A percentile compares a stretch with the other conserved stretches of the same genome.
These are phyloP conservation scores for Euphorbia pulcherrima DNA, from an alignment of 345 rosid genomes.

Conservation along the genomic window DNA sequence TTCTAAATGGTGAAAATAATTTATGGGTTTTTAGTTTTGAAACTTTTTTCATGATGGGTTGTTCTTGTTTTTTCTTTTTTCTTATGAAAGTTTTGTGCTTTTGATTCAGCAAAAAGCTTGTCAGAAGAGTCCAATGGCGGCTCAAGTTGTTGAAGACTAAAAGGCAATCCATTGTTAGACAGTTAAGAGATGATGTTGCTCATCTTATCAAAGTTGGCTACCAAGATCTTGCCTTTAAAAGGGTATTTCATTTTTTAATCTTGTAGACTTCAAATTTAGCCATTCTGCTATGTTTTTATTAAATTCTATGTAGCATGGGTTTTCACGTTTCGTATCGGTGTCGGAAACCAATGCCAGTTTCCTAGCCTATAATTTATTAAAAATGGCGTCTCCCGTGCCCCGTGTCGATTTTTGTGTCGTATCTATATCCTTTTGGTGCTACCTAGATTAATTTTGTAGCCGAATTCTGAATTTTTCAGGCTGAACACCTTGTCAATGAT, in stretches of 20 bases:
- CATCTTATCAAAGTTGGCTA: conserved; percentile 56
- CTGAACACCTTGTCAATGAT: conserved; percentile 54
- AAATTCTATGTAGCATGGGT: too few species aligned
- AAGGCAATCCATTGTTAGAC: conserved; percentile 53
- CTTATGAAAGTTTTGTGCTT: not conserved
- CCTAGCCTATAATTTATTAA: too few species aligned
- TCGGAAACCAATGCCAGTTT: too few species aligned
- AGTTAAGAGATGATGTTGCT: conserved; percentile 58
- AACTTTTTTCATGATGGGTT: not conserved
- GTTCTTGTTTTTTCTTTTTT: not conserved
- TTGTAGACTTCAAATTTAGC: too few species aligned
- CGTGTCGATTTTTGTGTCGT: too few species aligned
- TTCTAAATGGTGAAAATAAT: conserved; percentile 54
- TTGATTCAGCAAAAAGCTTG: conserved; percentile 52
- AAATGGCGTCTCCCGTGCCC: too few species aligned
- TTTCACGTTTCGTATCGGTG: too few species aligned
- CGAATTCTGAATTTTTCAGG: conserved; percentile 26
- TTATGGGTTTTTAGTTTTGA: not conserved
- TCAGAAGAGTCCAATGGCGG: conserved; percentile 55
- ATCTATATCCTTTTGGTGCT: too few species aligned
- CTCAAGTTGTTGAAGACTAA: conserved; percentile 62
- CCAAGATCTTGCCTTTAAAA: conserved; percentile 40
- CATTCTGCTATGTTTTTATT: not conserved
- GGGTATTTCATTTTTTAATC: conserved; percentile 44
- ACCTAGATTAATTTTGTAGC: too few species aligned